Evolutionary conservation across 192 early-diverging fungal genomes (phyloP), one percentile per base, ranked within the genome.

Genomic region (Backusella tarrabulga): DNA sequence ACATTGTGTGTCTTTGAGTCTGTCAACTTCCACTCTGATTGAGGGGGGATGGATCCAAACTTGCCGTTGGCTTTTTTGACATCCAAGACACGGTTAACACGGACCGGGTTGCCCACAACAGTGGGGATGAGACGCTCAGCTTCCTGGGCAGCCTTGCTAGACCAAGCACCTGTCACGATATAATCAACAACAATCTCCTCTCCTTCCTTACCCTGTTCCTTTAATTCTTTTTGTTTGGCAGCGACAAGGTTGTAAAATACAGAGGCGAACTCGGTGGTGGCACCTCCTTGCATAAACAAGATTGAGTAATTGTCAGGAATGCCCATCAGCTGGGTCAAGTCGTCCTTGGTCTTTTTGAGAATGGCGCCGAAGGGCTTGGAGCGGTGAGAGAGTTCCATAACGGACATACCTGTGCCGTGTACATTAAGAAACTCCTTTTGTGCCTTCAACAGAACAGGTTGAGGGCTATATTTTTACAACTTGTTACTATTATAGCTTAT

Each of bases 301-400:
- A 99, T 89, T 52, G 91, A 87, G 87, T 99, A 97, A 88, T 96
- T 95, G 73, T 88, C 86, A 34, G 97, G 97, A 54, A 99, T 88
- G n/a, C 86, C 79, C 56, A 98, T 86, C 14, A 97, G 81, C 3
- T 77, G 76, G 14, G 90, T 88, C 60, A 97, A 90, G 26, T 94
- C 86, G 2, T 82, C 77, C 77, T 98, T 92, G 9, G 98, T 92
- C 21, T 84, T 85, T 70, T 86, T 81, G 77, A 96, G 87, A 76
- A 97, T 91, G 17, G 79, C 79, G 50, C 92, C 94, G 76, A 97
- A 99, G 11, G 89, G 85, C 75, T 88, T 89, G 34, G 95, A 95
- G 42, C 98, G 95, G 80, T 99, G 97, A 8, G 96, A 97, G 81
- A 99, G 86, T 79, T 98, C 97, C 91, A 99, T 91, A 68, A 99